These are phyloP conservation scores for Lonicera japonica DNA, from an alignment of 129 eudicot genomes.

Conservation along the genomic window DNA sequence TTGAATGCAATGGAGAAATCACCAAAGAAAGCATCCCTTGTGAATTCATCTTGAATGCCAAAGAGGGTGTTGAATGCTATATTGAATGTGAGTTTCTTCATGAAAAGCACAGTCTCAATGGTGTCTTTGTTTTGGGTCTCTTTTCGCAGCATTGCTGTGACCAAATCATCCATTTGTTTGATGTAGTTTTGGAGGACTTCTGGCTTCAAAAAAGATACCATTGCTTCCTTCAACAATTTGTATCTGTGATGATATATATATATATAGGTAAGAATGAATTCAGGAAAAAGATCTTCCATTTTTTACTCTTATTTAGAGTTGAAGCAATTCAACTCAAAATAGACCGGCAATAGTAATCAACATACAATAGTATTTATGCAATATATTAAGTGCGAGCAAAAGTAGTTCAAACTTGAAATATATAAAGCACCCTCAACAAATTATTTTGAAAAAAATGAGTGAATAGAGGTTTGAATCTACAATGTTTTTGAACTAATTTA, in stretches of 20 bases:
- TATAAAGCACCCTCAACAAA: no score
- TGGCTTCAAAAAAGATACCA: constrained; percentile 23
- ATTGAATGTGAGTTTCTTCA: constrained; percentile 5
- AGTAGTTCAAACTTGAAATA: no score
- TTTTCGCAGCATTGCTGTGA: constrained; percentile 13
- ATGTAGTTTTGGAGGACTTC: constrained; percentile 22
- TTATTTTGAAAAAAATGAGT: no score
- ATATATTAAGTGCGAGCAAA: no score
- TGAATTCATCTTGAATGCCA: constrained; percentile 9
- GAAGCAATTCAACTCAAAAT: no score
- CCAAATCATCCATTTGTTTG: constrained; percentile 21
- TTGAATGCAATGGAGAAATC: constrained; percentile 1
- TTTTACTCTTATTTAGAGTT: no score
- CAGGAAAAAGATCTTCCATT: no score
- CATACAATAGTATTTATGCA: no score
- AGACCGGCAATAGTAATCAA: no score
- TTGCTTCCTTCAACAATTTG: constrained; percentile 26
- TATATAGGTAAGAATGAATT: no score
- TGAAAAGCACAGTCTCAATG: constrained; percentile 6
- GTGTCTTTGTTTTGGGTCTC: constrained; percentile 15
- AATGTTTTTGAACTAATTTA: no score
- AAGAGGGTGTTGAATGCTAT: constrained; percentile 4
- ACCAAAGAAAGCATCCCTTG: neutral
- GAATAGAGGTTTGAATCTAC: no score
- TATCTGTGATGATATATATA: constrained; percentile 17